Conservation (phyloP, 176 grass and related monocot species). For the Microstegium vimineum region DNA sequence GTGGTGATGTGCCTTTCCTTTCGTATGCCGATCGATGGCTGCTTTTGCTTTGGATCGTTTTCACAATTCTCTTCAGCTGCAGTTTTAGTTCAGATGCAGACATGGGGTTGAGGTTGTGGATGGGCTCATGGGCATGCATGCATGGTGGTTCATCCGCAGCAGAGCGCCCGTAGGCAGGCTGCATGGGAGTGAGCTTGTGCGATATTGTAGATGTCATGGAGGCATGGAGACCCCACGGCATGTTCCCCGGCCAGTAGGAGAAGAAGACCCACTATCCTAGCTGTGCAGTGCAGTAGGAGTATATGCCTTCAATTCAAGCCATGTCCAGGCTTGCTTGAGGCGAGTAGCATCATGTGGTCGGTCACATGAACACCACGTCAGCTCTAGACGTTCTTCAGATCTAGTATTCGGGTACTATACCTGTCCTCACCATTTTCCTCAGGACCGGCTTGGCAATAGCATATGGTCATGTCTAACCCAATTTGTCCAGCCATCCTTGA, state of each 20-base stretch:
- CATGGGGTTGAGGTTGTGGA: no score
- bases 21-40: background rate
- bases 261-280: background rate
- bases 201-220: background rate
- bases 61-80: background rate
- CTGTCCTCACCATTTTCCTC: no score
- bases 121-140: background rate
- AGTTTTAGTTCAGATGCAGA: background rate
- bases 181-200: background rate
- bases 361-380: slow-evolving; percentile 12
- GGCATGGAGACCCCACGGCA: background rate
- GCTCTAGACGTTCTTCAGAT: no score
- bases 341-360: background rate
- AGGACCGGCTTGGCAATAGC: no score
- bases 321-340: background rate
- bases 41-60: background rate
- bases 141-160: background rate
- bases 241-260: background rate
- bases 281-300: background rate
- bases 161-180: background rate
- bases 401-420: no score
- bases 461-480: no score
- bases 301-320: background rate
- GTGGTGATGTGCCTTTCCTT: background rate
- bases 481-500: no score